These are phyloP conservation scores for Penicillium goetzii DNA, from an alignment of 495 filamentous ascomycete species.

Conservation along the genomic window DNA sequence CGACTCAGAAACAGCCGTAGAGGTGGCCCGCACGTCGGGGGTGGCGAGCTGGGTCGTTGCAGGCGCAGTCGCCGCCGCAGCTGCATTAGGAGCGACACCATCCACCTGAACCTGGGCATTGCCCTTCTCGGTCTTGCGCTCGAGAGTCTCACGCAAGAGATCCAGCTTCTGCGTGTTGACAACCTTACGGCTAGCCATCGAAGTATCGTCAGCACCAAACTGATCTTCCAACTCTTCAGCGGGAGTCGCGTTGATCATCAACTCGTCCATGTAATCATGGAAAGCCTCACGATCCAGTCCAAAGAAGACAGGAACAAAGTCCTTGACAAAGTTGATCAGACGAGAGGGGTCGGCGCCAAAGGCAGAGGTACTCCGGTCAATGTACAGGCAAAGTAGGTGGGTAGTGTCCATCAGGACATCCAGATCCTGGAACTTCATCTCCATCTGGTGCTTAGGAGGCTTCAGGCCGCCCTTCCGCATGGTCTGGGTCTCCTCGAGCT, in stretches of 20 bases:
- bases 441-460: conserved; percentile 70
- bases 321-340: conserved; percentile 80
- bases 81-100: conserved; percentile 50
- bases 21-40: conserved; percentile 66
- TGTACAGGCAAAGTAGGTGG: conserved; percentile 75
- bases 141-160: conserved; percentile 84
- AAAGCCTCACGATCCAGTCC: conserved; percentile 77
- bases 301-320: conserved; percentile 88
- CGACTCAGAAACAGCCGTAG: conserved; percentile 50
- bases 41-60: conserved; percentile 44
- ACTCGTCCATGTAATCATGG: conserved; percentile 73
- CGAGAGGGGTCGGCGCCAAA: conserved; percentile 74
- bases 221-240: conserved; percentile 72
- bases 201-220: conserved; percentile 51
- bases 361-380: conserved; percentile 66
- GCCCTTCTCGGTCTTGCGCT: conserved; percentile 69
- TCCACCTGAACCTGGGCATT: conserved; percentile 67
- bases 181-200: conserved; percentile 60
- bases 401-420: conserved; percentile 81
- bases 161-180: conserved; percentile 72
- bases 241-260: conserved; percentile 60
- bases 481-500: conserved; percentile 81
- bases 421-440: conserved; percentile 71
- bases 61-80: conserved; percentile 1
- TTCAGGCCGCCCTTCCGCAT: conserved; percentile 62